Evolutionary conservation across 2,329 filamentous ascomycete genomes (phyloP).

Genomic region (Aspergillus tamarii): DNA sequence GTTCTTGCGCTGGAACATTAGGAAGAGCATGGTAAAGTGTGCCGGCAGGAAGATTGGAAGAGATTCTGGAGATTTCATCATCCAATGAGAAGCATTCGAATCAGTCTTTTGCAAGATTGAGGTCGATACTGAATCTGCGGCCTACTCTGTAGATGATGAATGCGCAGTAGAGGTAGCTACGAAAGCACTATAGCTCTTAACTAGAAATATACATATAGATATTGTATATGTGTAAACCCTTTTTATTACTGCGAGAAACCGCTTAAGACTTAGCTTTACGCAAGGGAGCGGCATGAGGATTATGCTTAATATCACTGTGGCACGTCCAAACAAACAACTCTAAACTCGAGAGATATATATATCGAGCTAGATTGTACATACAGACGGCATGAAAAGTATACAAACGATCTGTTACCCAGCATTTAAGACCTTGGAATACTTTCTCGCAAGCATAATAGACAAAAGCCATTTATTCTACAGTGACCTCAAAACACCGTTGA

Average conservation of each 20-base stretch:
- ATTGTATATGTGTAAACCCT: no score
- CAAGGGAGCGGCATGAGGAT: no score
- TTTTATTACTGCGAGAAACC: no score
- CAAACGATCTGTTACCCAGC: neutral
- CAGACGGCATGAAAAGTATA: neutral
- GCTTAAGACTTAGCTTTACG: no score
- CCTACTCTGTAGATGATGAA: neutral
- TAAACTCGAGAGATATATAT: neutral
- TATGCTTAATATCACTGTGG: neutral
- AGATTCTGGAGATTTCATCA: neutral
- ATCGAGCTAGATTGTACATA: neutral
- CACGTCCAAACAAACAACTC: no score
- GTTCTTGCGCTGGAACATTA: neutral
- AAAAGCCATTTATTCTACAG: neutral
- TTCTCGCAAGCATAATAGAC: neutral
- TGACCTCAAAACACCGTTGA: conserved; percentile 3
- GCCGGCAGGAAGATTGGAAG: neutral
- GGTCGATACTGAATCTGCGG: neutral
- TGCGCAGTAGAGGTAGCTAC: neutral
- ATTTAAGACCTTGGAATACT: neutral
- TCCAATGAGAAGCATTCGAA: neutral
- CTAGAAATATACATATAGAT: no score
- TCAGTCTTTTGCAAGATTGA: neutral
- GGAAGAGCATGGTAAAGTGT: no score
- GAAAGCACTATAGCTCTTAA: neutral